phyloP scores from a whole-genome alignment of 805 yeast species.

The Candida quercuum region DNA sequence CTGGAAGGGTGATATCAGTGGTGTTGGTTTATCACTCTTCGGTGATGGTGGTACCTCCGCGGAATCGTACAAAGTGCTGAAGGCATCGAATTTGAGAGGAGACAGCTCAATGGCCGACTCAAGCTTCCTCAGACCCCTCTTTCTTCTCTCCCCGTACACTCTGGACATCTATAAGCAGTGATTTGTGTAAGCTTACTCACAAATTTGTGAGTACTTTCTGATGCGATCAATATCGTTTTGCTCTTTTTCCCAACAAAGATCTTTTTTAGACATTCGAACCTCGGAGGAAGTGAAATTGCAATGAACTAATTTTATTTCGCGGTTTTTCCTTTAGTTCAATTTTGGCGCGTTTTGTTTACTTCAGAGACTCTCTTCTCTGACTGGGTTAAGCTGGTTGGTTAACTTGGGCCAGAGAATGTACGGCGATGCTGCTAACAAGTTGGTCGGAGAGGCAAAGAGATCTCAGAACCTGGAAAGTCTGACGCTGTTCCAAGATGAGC shows the following conservation, averaged over 20 bases:
- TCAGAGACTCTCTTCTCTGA: no score
- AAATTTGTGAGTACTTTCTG: no score
- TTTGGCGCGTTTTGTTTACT: no score
- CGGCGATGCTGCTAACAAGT: slow-evolving; percentile 81
- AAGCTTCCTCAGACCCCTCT: neutral
- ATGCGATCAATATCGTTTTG: no score
- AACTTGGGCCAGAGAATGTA: slow-evolving; percentile 59
- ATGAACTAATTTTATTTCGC: no score
- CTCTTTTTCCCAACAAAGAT: no score
- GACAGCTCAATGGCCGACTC: neutral
- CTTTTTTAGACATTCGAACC: no score
- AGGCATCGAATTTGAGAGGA: neutral
- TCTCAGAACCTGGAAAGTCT: slow-evolving; percentile 56
- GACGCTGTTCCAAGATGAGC: slow-evolving; percentile 68
- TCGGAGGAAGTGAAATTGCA: no score
- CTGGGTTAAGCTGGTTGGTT: no score
- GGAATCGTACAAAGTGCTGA: neutral
- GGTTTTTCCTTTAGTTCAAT: no score
- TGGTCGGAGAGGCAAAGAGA: slow-evolving; percentile 82
- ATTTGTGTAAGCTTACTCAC: no score
- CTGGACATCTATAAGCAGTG: slow-evolving; percentile 1
- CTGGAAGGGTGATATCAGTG: neutral
- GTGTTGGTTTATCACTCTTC: neutral
- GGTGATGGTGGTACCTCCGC: neutral
- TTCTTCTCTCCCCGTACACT: slow-evolving; percentile 1